Base-by-base conservation (phyloP, 78 protist genomes). In the Bigelowiella natans region DNA sequence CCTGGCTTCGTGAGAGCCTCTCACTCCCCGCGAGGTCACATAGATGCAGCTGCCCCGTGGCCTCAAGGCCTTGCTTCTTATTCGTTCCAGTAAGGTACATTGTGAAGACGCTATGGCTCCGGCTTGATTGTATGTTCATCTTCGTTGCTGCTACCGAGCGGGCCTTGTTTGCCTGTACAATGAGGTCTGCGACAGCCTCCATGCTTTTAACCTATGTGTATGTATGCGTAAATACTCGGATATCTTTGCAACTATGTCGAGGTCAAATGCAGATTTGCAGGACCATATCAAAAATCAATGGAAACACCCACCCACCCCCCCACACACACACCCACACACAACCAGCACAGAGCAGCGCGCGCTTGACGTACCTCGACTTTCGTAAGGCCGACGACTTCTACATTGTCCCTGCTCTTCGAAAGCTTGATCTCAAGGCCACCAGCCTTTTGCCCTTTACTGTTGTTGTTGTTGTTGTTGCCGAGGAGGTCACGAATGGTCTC, bases 91-190 rank as follows among this genome's bases (percentile, higher is more conserved):
- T 18, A 37, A 92, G n/a, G 26, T 2, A 7, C 1, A 92, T 31
- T 11, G 2, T 0, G 39, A 88, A 87, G 38, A 92, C 36, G 2
- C 88, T 39, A 73, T 92, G 93, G 36, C 91, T 88, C 0, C 93
- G 93, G 0, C 90, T 85, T 2, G 88, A 63, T 26, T 39, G 89
- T 31, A 1, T 37, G 84, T 88, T 88, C 38, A 1, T 85, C 30
- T 7, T 31, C 28, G 88, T 85, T 18, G n/a, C 88, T 37, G 39
- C 88, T 85, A 31, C 18, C 39, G 18, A 37, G 37, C 88, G 88
- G 37, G 18, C n/a, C 28, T 31, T 31, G 30, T 28, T 85, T 26
- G 88, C 88, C 34, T 85, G 39, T 85, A 7, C 37, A 31, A 11
- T 18, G 40, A 11, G 30, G 34, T 85, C 28, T 18, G 34, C 7